Percentiles rank a stretch among this genome's conserved stretches.
phyloP scores from a whole-genome alignment of 305 asterid species.

The Ajuga reptans region DNA sequence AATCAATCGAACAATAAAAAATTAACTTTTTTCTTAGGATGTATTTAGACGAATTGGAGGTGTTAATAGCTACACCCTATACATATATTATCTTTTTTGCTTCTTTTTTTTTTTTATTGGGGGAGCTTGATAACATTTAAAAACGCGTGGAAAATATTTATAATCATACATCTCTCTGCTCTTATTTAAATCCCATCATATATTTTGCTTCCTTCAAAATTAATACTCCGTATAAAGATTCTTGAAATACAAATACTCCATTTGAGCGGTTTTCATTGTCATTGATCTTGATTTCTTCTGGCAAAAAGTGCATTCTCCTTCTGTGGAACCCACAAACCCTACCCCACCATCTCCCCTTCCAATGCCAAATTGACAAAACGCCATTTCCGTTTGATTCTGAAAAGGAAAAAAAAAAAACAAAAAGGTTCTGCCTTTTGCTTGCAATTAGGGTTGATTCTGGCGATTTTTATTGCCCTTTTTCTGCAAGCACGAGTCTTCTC shows the following conservation, averaged over 20 bases:
- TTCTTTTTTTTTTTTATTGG: no score
- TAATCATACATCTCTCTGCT: no score
- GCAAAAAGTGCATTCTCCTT: constrained; percentile 21
- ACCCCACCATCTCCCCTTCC: constrained; percentile 25
- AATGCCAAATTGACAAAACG: constrained; percentile 19
- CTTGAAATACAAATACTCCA: background rate
- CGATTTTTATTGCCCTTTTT: constrained; percentile 20
- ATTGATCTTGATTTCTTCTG: constrained; percentile 11
- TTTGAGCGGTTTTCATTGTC: constrained; percentile 1
- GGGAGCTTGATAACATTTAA: no score
- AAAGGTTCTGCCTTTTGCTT: constrained; percentile 31
- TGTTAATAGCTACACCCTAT: no score
- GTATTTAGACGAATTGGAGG: no score
- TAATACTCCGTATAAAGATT: no score
- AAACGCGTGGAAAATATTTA: no score
- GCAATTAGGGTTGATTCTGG: constrained; percentile 32
- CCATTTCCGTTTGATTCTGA: constrained; percentile 27
- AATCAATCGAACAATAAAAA: no score
- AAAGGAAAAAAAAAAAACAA: background rate
- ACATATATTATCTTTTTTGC: no score
- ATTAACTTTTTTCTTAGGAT: no score
- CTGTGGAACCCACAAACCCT: constrained; percentile 29
- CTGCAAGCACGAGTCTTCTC: constrained; percentile 24
- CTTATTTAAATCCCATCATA: background rate
- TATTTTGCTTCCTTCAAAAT: background rate